phyloP scores from a whole-genome alignment of 306 rosid species.

The Arachis stenosperma region DNA sequence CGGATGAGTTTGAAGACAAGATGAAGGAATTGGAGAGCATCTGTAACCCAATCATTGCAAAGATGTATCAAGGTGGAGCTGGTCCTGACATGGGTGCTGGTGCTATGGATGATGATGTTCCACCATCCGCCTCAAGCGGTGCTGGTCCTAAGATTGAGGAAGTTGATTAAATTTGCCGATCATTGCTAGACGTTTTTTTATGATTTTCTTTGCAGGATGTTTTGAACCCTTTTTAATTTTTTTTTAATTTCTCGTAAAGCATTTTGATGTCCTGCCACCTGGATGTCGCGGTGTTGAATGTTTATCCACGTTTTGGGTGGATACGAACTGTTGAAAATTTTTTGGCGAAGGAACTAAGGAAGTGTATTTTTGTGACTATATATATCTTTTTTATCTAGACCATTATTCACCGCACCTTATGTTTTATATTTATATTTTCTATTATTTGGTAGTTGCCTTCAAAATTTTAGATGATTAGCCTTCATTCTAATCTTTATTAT shows the following conservation, averaged over 20 bases:
- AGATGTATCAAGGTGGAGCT: constrained; percentile 66
- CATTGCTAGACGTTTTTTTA: not conserved
- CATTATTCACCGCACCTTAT: too few relatives aligned
- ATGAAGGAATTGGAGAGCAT: constrained; percentile 62
- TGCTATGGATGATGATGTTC: constrained; percentile 58
- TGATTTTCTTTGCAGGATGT: not conserved
- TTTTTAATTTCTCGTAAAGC: not conserved
- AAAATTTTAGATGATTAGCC: too few relatives aligned
- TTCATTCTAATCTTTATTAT: too few relatives aligned
- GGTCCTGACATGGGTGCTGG: constrained; percentile 51
- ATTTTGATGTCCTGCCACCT: constrained; percentile 2
- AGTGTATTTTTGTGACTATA: not conserved
- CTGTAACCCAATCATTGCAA: constrained; percentile 69
- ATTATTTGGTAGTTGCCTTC: too few relatives aligned
- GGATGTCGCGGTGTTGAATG: not conserved
- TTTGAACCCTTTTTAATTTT: not conserved
- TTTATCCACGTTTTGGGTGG: not conserved
- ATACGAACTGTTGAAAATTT: not conserved
- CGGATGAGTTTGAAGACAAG: constrained; percentile 67
- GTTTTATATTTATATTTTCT: too few relatives aligned
- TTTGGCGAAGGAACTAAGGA: not conserved
- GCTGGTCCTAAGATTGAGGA: constrained; percentile 74
- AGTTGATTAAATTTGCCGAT: constrained; percentile 46
- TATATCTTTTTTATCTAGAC: not conserved
- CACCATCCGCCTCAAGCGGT: constrained; percentile 50